Conservation (phyloP, 192 early-diverging fungal species). For the Rhizoclosmatium globosum region DNA sequence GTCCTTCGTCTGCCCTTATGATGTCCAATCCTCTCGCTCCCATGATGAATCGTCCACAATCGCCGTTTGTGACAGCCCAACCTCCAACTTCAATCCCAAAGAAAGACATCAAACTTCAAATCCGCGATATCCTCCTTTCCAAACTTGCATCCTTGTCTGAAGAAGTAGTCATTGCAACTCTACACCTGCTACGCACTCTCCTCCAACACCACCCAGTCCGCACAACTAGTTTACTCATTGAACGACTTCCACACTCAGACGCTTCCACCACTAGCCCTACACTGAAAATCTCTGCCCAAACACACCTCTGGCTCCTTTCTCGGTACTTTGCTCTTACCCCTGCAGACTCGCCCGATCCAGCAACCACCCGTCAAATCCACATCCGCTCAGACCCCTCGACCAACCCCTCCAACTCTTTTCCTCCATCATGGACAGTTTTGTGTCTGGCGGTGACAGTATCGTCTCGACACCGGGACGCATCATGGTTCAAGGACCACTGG, state of each 20-base stretch:
- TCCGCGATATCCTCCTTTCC: constrained; percentile 78
- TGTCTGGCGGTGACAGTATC: constrained; percentile 10
- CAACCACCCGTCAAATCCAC: no score
- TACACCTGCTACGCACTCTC: constrained; percentile 79
- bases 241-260: constrained; percentile 48
- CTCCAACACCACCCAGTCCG: constrained; percentile 81
- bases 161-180: constrained; percentile 82
- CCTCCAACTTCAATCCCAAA: not conserved
- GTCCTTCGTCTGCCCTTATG: constrained; percentile 12
- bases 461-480: not conserved
- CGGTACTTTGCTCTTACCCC: constrained; percentile 53
- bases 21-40: constrained; percentile 11
- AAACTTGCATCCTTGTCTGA: constrained; percentile 88
- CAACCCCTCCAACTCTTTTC: constrained; percentile 23
- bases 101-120: constrained; percentile 44
- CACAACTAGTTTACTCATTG: constrained; percentile 79
- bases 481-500: constrained; percentile 10
- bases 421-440: constrained; percentile 18
- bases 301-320: constrained; percentile 43
- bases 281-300: constrained; percentile 45
- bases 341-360: constrained; percentile 31
- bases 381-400: no score
- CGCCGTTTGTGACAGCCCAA: not conserved
- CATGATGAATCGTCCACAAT: constrained; percentile 16
- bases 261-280: not conserved